Percentiles rank a stretch among this genome's conserved stretches.
Conservation (phyloP, 495 filamentous ascomycete species). For the Aspergillus sclerotioniger region DNA sequence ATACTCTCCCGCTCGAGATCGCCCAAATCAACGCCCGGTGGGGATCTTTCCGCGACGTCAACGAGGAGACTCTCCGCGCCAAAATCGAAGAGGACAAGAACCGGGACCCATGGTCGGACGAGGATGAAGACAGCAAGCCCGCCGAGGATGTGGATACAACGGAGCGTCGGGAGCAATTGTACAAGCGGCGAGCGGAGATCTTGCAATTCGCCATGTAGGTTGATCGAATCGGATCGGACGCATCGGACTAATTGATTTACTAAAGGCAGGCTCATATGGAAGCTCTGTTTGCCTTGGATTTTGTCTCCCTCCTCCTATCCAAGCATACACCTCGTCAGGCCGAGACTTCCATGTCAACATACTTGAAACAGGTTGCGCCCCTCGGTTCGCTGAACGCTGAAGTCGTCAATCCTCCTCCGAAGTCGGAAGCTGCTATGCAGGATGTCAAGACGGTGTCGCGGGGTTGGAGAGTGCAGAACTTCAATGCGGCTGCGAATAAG, state of each 20-base stretch:
- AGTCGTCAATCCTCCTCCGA: constrained; percentile 56
- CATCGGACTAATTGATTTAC: constrained; percentile 13
- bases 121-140: constrained; percentile 34
- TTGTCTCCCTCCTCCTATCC: constrained; percentile 79
- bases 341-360: constrained; percentile 63
- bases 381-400: constrained; percentile 76
- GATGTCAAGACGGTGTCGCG: constrained; percentile 60
- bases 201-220: constrained; percentile 45
- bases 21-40: constrained; percentile 69
- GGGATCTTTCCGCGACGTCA: constrained; percentile 70
- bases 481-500: constrained; percentile 70
- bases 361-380: constrained; percentile 65
- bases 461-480: constrained; percentile 76
- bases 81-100: constrained; percentile 55
- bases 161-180: constrained; percentile 41
- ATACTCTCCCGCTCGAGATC: constrained; percentile 67
- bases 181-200: constrained; percentile 45
- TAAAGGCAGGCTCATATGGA: constrained; percentile 64
- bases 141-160: constrained; percentile 33
- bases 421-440: constrained; percentile 47
- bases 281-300: constrained; percentile 69
- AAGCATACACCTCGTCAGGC: constrained; percentile 69
- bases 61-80: constrained; percentile 57
- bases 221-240: background rate
- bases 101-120: constrained; percentile 35